A percentile compares a stretch with the other conserved stretches of the same genome.
These are phyloP conservation scores for Caryopteris hybrid DNA, from an alignment of 305 asterid genomes.

Conservation along the genomic window DNA sequence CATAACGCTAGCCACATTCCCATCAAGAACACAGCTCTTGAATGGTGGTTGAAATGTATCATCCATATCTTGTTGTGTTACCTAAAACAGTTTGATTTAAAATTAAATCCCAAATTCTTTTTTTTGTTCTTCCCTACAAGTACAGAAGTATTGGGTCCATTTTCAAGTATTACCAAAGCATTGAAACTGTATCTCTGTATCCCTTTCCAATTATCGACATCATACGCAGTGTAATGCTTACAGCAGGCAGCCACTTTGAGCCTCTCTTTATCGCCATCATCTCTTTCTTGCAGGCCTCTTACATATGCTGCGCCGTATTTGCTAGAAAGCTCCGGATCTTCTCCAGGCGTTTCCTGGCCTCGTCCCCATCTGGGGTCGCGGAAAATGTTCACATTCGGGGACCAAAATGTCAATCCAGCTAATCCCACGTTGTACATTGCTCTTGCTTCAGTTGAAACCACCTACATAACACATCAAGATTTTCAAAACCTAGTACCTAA, in stretches of 20 bases:
- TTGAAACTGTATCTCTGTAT: slow-evolving; percentile 63
- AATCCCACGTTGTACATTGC: slow-evolving; percentile 95
- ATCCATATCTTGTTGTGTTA: slow-evolving; percentile 82
- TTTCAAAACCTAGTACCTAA: slow-evolving; percentile 10
- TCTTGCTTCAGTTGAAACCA: slow-evolving; percentile 91
- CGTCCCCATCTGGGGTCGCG: slow-evolving; percentile 99
- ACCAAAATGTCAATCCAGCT: slow-evolving; percentile 93
- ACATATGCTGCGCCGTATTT: slow-evolving; percentile 80
- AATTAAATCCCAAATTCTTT: not conserved
- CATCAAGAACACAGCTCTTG: slow-evolving; percentile 78
- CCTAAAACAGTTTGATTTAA: slow-evolving; percentile 30
- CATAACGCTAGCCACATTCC: slow-evolving; percentile 82
- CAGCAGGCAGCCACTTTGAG: slow-evolving; percentile 96
- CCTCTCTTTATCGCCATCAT: slow-evolving; percentile 53
- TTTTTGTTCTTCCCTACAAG: no score
- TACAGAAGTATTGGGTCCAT: not conserved
- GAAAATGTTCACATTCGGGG: slow-evolving; percentile 80
- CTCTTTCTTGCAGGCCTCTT: slow-evolving; percentile 71
- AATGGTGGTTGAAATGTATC: slow-evolving; percentile 93
- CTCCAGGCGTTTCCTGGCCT: slow-evolving; percentile 97
- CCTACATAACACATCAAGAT: slow-evolving; percentile 31
- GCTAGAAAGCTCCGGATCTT: slow-evolving; percentile 86
- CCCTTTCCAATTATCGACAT: slow-evolving; percentile 94
- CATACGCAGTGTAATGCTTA: slow-evolving; percentile 96
- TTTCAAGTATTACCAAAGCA: slow-evolving; percentile 55